Base-by-base conservation (phyloP, 2,329 filamentous ascomycete species). In the Aspergillus caelatus region DNA sequence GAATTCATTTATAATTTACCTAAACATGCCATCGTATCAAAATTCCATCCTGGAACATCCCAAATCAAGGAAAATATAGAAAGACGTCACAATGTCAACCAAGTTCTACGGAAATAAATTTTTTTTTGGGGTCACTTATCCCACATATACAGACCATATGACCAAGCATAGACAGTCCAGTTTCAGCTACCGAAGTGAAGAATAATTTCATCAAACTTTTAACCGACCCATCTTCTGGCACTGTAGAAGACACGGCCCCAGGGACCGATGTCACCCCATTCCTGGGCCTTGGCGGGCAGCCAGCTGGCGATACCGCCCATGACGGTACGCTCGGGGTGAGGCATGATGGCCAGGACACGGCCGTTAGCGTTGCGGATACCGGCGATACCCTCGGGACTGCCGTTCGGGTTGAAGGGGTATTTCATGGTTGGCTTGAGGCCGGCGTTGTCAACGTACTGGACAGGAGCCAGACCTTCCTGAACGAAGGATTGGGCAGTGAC, bases 381-480 rank as follows among this genome's bases (percentile, higher is more conserved):
- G 1, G 93, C 91, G 67, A 97, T 91, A 74, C 92, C 93, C 66
- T 86, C 84, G 0, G 92, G 91, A 74, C 90, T 93, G 58, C 93
- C 93, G 79, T 96, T 97, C 58, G 90, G 91, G 81, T 98, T 98
- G 80, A 85, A 91, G 0, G 95, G 95, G 75, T 98, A 99, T 69
- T 83, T 83, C 78, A 93, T 91, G 1, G 95, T 95, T 2, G 89
- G 87, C 60, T 86, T 82, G 50, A 82, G 72, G 30, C 88, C 85
- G 68, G 87, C 84, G 80, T 97, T 97, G 80, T 98, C 92, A 3
- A 96, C 88, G 74, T 96, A 99, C 58, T 91, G 86, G 65, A 98
- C 79, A 11, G 91, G 88, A 2, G 94, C 89, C 28, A 94, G 86
- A 28, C 90, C 89, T 55, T 88, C 82, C 45, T 86, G 83, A 56